These are phyloP conservation scores for Pestalotiopsis sp. DNA, from an alignment of 2,329 filamentous ascomycete species.

Conservation along the genomic window DNA sequence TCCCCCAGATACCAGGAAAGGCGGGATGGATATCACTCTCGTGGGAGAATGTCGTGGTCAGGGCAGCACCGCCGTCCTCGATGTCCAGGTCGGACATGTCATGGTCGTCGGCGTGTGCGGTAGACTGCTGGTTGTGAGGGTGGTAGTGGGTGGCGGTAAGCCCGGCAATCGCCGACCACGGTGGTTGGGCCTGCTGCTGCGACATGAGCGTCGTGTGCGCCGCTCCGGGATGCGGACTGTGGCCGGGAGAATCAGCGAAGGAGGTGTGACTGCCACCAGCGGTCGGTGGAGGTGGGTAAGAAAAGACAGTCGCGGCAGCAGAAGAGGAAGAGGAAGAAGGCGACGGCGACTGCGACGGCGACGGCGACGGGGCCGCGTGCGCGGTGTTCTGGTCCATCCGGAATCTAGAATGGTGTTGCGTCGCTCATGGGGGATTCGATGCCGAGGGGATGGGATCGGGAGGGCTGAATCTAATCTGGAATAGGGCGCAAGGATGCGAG, in stretches of 20 bases:
- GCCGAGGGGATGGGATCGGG: background rate
- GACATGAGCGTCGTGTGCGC: background rate
- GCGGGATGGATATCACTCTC: background rate
- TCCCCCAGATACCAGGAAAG: background rate
- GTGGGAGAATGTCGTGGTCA: background rate
- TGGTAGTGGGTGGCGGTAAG: background rate
- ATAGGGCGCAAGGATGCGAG: background rate
- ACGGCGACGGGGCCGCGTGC: background rate
- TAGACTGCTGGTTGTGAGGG: background rate
- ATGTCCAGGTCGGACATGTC: conserved; percentile 28
- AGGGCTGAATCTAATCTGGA: background rate
- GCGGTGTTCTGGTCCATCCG: background rate
- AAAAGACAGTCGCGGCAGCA: background rate
- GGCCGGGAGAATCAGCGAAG: background rate
- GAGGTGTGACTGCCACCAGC: background rate
- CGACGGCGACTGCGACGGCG: background rate
- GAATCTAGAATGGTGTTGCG: background rate
- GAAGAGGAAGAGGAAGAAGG: background rate
- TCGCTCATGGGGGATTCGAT: background rate
- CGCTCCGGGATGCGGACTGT: background rate
- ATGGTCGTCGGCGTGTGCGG: conserved; percentile 21
- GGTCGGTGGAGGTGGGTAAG: background rate
- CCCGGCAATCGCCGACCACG: background rate
- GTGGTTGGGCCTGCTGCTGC: background rate
- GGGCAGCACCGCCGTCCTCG: conserved; percentile 28